Evolutionary conservation across 805 yeast genomes (phyloP).

Genomic region (Aciculoconidium aculeatum): DNA sequence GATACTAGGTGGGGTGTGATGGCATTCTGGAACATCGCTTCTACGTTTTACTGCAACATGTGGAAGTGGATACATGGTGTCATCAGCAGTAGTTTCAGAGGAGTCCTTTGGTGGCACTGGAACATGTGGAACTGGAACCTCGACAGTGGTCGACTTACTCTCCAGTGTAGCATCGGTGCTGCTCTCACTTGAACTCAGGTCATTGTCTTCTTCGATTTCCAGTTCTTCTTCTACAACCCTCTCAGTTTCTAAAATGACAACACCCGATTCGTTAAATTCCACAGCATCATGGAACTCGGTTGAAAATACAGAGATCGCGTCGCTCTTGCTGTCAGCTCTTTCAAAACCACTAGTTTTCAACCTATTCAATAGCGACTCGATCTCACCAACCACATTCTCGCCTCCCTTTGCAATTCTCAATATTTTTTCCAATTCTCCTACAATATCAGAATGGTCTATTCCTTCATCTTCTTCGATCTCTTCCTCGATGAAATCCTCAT

Average conservation of each 20-base stretch:
- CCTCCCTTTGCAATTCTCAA: constrained; percentile 3
- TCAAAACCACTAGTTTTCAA: constrained; percentile 3
- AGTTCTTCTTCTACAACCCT: too few relatives aligned
- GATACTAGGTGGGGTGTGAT: constrained; percentile 73
- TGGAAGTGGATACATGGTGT: constrained; percentile 65
- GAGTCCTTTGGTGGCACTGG: neutral
- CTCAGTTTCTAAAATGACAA: too few relatives aligned
- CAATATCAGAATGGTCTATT: neutral
- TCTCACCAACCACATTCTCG: constrained; percentile 1
- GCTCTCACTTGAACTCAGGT: too few relatives aligned
- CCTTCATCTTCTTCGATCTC: constrained; percentile 9
- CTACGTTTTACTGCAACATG: constrained; percentile 45
- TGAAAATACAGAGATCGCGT: constrained; percentile 21
- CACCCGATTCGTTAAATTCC: constrained; percentile 49
- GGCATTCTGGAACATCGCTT: constrained; percentile 50
- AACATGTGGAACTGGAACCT: constrained; percentile 6
- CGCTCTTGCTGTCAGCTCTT: constrained; percentile 13
- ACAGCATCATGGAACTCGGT: constrained; percentile 54
- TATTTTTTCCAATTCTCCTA: constrained; percentile 3
- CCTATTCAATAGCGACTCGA: constrained; percentile 2
- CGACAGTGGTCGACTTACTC: too few relatives aligned
- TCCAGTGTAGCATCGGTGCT: too few relatives aligned
- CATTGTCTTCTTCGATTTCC: too few relatives aligned
- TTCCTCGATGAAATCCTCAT: constrained; percentile 5
- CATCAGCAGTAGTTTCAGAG: constrained; percentile 8